Evolutionary conservation across 352 stramenopile genomes (phyloP).

Genomic region (Phytophthora citrophthora): DNA sequence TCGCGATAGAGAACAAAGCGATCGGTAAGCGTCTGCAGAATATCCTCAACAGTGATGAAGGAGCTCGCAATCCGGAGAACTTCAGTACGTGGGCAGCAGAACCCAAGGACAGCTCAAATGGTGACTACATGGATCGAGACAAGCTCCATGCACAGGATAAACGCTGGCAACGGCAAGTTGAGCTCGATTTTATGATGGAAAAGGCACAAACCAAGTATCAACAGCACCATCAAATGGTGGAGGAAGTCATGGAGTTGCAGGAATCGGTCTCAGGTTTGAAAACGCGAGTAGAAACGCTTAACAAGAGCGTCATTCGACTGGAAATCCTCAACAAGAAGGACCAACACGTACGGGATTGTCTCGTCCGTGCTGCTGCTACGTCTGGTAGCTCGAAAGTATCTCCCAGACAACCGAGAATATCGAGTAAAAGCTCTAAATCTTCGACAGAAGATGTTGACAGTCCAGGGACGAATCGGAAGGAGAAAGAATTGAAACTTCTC

Average conservation of each 20-base stretch:
- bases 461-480: constrained; percentile 25
- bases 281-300: constrained; percentile 43
- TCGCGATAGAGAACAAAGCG: constrained; percentile 57
- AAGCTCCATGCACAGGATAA: constrained; percentile 54
- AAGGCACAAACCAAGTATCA: constrained; percentile 70
- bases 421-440: constrained; percentile 9
- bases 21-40: constrained; percentile 59
- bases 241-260: constrained; percentile 63
- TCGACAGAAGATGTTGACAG: constrained; percentile 4
- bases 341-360: constrained; percentile 58
- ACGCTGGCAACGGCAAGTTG: constrained; percentile 41
- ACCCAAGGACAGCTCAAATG: constrained; percentile 28
- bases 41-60: constrained; percentile 35
- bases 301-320: constrained; percentile 43
- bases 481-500: constrained; percentile 53
- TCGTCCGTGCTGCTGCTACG: constrained; percentile 33
- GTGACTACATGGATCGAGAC: constrained; percentile 53
- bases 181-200: constrained; percentile 67
- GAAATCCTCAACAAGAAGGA: constrained; percentile 69
- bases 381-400: constrained; percentile 17
- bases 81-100: constrained; percentile 30
- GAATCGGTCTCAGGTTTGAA: constrained; percentile 46
- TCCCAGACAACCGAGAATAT: constrained; percentile 5
- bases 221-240: constrained; percentile 55
- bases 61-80: constrained; percentile 25